These are phyloP conservation scores for Casaregolazyma lundiana DNA, from an alignment of 1,139 yeast genomes.

Conservation along the genomic window DNA sequence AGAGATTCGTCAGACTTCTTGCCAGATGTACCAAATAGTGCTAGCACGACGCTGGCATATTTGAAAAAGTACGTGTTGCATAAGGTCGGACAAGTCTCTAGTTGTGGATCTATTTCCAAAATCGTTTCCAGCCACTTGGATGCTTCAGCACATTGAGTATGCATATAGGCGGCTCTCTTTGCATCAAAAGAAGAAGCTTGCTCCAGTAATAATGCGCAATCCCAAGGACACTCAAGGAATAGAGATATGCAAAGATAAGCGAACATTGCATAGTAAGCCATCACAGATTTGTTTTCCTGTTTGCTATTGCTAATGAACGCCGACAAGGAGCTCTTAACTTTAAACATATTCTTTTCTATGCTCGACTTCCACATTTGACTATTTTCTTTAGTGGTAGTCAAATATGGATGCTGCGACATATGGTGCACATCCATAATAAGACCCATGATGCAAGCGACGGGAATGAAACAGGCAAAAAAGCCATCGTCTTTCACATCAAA, in stretches of 20 bases:
- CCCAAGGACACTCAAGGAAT: slow-evolving; percentile 10
- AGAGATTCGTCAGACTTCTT: neutral
- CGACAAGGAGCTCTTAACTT: neutral
- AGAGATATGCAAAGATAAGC: slow-evolving; percentile 4
- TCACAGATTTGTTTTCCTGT: neutral
- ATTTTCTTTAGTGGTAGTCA: slow-evolving; percentile 1
- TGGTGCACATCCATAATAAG: slow-evolving; percentile 8
- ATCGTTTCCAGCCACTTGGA: slow-evolving; percentile 1
- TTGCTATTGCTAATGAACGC: neutral
- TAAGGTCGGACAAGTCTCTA: slow-evolving; percentile 7
- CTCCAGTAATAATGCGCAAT: slow-evolving; percentile 5
- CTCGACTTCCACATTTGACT: slow-evolving; percentile 2
- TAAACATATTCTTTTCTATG: slow-evolving; percentile 4
- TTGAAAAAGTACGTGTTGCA: slow-evolving; percentile 5
- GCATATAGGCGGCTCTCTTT: neutral
- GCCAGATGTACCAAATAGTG: slow-evolving; percentile 1
- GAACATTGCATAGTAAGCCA: slow-evolving; percentile 5
- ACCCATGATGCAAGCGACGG: slow-evolving; percentile 5
- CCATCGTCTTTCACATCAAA: slow-evolving; percentile 1
- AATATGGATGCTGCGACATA: slow-evolving; percentile 9
- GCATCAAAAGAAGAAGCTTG: slow-evolving; percentile 4
- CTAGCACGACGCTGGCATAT: slow-evolving; percentile 5
- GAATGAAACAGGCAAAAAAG: slow-evolving; percentile 6
- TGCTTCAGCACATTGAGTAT: slow-evolving; percentile 1
- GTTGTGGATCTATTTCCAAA: slow-evolving; percentile 1